Evolutionary conservation across 2,329 filamentous ascomycete species (phyloP).

Genomic region (Periconia digitata): DNA sequence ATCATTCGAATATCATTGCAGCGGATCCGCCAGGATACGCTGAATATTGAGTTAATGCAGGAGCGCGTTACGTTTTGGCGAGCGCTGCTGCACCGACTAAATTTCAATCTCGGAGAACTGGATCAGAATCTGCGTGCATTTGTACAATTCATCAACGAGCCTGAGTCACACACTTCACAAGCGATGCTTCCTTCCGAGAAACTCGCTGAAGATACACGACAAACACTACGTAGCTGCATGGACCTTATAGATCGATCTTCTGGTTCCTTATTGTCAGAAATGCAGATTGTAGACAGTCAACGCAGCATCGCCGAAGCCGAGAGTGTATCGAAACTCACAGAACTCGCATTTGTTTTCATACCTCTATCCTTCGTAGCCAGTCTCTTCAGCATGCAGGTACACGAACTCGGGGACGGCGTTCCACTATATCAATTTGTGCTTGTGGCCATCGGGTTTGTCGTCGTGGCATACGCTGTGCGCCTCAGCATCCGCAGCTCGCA

Average conservation of each 20-base stretch:
- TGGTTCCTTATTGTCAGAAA: constrained; percentile 40
- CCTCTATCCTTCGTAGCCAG: constrained; percentile 30
- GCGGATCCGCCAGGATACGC: constrained; percentile 17
- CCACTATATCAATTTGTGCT: constrained; percentile 11
- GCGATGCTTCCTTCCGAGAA: constrained; percentile 7
- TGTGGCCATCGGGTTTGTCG: constrained; percentile 12
- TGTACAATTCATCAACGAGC: constrained; percentile 5
- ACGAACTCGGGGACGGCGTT: constrained; percentile 20
- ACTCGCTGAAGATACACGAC: constrained; percentile 6
- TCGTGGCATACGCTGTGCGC: constrained; percentile 12
- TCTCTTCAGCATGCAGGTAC: constrained; percentile 33
- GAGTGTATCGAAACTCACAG: constrained; percentile 33
- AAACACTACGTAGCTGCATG: constrained; percentile 11
- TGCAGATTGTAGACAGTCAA: constrained; percentile 30
- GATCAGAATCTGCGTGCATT: constrained; percentile 13
- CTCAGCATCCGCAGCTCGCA: constrained; percentile 14
- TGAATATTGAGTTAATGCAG: constrained; percentile 19
- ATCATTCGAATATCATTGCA: constrained; percentile 14
- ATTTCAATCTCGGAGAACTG: constrained; percentile 10
- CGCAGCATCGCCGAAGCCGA: constrained; percentile 33
- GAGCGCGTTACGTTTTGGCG: constrained; percentile 19
- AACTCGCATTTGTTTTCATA: constrained; percentile 37
- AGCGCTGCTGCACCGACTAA: constrained; percentile 11
- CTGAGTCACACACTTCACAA: constrained; percentile 2
- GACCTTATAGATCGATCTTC: constrained; percentile 24